A percentile compares a stretch with the other conserved stretches of the same genome.
phyloP scores from a whole-genome alignment of 257 asterid species.

The Marsdenia floribunda region DNA sequence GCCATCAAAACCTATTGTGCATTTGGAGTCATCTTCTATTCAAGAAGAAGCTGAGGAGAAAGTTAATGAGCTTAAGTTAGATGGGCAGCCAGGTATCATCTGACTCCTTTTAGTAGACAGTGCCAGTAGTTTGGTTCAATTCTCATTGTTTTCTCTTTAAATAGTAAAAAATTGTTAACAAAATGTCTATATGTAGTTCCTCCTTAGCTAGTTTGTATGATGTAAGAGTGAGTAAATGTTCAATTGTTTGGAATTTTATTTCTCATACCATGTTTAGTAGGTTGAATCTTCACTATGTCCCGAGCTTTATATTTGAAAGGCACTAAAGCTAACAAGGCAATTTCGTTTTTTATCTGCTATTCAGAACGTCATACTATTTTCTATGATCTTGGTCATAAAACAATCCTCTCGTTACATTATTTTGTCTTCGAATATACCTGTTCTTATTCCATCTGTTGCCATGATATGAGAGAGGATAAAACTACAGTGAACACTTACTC shows the following conservation, averaged over 20 bases:
- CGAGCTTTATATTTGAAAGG: background rate
- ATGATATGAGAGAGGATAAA: too few species aligned
- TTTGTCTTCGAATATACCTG: too few species aligned
- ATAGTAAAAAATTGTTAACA: background rate
- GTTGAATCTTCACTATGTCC: background rate
- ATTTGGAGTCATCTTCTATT: constrained; percentile 17
- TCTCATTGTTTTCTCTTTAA: background rate
- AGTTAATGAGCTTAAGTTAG: constrained; percentile 43
- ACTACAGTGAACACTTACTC: too few species aligned
- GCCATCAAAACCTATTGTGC: constrained; percentile 21
- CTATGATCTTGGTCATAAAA: too few species aligned
- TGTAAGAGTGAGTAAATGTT: background rate
- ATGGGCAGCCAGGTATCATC: constrained; percentile 50
- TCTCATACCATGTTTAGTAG: background rate
- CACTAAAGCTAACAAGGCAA: background rate
- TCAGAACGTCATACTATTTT: too few species aligned
- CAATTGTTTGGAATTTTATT: background rate
- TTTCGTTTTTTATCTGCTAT: background rate
- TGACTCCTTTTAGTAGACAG: too few species aligned
- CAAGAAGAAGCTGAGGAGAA: constrained; percentile 49
- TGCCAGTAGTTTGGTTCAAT: background rate
- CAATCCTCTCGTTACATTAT: too few species aligned
- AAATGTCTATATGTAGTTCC: background rate
- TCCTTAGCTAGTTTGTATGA: background rate
- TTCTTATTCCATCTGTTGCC: too few species aligned